Evolutionary conservation across 352 stramenopile species (phyloP).

Genomic region (Globisporangium nagaii): DNA sequence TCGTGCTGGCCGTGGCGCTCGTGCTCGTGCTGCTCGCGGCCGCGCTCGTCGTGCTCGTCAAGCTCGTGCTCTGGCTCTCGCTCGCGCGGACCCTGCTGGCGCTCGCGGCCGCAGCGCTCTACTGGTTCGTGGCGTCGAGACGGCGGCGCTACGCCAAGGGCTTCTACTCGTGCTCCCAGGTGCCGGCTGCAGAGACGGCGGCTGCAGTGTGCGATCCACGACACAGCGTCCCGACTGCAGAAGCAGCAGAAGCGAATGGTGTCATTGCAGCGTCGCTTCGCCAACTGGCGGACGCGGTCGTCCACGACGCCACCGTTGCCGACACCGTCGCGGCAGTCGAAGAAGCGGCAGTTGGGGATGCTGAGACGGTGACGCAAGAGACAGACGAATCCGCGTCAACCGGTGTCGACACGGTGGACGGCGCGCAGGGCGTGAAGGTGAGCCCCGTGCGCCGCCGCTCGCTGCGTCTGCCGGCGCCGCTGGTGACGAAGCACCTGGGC

Average conservation of each 20-base stretch:
- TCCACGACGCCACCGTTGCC: not conserved
- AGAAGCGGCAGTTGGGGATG: not conserved
- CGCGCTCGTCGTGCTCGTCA: constrained; percentile 17
- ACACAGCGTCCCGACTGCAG: not conserved
- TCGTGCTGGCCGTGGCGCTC: constrained; percentile 13
- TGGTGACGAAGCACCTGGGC: constrained; percentile 10
- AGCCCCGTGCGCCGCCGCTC: constrained; percentile 1
- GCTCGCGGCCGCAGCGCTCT: constrained; percentile 2
- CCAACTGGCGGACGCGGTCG: not conserved
- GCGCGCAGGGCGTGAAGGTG: not conserved
- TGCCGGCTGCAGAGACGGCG: too few relatives aligned
- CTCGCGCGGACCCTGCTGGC: constrained; percentile 19
- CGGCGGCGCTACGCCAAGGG: constrained; percentile 25
- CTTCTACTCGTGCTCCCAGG: constrained; percentile 43
- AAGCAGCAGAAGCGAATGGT: not conserved
- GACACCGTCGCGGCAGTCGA: not conserved
- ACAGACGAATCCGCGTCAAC: not conserved
- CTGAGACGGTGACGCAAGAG: not conserved
- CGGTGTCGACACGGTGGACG: not conserved
- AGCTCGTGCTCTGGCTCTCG: constrained; percentile 25
- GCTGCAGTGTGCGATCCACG: too few relatives aligned
- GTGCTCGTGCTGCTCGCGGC: constrained; percentile 18
- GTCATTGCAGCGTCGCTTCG: too few relatives aligned
- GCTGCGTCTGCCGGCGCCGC: not conserved
- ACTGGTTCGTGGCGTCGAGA: constrained; percentile 19